phyloP scores from a whole-genome alignment of 2,329 filamentous ascomycete genomes.

The Hypoxylon sp. region DNA sequence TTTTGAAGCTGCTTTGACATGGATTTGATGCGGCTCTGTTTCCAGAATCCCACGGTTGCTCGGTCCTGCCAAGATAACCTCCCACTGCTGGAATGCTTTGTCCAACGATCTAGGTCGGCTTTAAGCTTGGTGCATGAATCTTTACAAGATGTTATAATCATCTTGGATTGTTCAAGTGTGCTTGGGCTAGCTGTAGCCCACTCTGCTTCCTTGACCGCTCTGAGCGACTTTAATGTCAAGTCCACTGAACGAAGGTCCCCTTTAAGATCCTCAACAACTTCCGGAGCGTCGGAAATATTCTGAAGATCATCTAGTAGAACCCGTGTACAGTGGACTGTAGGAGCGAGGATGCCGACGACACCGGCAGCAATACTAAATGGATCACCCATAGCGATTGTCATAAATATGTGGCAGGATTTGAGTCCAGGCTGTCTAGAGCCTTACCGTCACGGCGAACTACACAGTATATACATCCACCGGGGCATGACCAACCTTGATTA shows the following conservation, averaged over 20 bases:
- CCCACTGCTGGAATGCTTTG: neutral
- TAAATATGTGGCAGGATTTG: neutral
- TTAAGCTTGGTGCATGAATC: neutral
- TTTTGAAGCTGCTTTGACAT: slow-evolving; percentile 1
- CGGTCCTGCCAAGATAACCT: neutral
- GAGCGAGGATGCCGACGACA: neutral
- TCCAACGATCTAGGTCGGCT: neutral
- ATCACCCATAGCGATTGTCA: neutral
- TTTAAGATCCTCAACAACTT: neutral
- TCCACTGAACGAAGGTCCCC: neutral
- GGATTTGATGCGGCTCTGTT: neutral
- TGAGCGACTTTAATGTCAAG: neutral
- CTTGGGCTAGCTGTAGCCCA: neutral
- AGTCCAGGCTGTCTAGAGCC: neutral
- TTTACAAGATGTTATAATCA: neutral
- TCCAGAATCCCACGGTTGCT: neutral
- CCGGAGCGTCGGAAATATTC: neutral
- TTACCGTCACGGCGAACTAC: neutral
- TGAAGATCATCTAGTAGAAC: neutral
- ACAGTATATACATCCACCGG: neutral
- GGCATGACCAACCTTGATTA: neutral
- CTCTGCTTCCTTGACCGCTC: neutral
- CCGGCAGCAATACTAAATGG: neutral
- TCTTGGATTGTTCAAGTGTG: neutral
- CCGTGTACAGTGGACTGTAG: neutral